Evolutionary conservation across 2,329 filamentous ascomycete species (phyloP).

Genomic region (Nannizziopsis arthrosporioides): DNA sequence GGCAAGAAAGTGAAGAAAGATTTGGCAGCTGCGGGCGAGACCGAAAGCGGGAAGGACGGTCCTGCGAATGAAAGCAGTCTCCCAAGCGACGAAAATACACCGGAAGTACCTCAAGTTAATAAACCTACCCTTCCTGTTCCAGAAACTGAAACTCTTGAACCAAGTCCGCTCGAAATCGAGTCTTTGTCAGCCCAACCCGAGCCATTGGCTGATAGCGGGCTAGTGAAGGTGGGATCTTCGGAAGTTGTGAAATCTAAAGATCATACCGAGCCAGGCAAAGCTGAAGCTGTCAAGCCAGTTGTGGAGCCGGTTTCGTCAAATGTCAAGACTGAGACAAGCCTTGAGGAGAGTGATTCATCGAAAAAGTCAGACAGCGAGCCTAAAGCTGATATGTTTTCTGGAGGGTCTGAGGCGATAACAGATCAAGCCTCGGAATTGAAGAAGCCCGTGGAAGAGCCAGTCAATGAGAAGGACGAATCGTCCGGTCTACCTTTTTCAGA

Average conservation of each 20-base stretch:
- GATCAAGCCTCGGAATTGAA: background rate
- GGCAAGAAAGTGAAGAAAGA: no score
- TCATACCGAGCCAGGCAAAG: background rate
- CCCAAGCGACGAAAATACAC: no score
- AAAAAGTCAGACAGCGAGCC: no score
- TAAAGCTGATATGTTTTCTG: no score
- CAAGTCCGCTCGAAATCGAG: background rate
- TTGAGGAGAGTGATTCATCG: no score
- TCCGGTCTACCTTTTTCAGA: background rate
- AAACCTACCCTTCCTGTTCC: conserved; percentile 10
- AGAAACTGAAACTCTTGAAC: conserved; percentile 4
- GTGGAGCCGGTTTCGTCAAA: background rate
- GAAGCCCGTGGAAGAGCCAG: background rate
- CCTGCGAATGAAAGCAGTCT: no score
- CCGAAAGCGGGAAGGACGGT: no score
- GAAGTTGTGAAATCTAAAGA: background rate
- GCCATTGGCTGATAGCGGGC: background rate
- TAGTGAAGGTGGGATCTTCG: background rate
- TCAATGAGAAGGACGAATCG: background rate
- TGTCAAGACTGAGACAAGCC: no score
- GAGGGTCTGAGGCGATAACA: background rate
- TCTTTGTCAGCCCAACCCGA: background rate
- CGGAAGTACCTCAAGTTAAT: no score
- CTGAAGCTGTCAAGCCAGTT: conserved; percentile 7
- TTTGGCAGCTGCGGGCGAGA: no score